Evolutionary conservation across 192 early-diverging fungal genomes (phyloP).

Genomic region (Podila epicladia): DNA sequence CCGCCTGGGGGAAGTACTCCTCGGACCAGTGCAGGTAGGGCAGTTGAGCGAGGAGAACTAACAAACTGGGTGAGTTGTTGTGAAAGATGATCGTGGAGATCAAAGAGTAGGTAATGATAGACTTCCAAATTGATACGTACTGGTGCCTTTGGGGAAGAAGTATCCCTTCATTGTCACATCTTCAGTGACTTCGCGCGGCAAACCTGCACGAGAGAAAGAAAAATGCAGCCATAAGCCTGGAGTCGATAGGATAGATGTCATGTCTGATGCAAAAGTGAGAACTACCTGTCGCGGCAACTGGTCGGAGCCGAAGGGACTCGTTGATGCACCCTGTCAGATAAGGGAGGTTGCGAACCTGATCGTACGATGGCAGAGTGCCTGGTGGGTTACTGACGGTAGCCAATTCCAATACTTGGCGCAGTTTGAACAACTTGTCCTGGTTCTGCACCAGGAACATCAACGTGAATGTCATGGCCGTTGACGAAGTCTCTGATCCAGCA

Average conservation of each 20-base stretch:
- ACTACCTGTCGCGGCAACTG: slow-evolving; percentile 44
- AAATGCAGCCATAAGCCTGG: not conserved
- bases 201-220: slow-evolving; percentile 10
- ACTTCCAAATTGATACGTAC: slow-evolving; percentile 2
- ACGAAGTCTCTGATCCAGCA: slow-evolving; percentile 43
- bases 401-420: slow-evolving; percentile 28
- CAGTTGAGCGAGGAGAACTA: slow-evolving; percentile 20
- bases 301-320: slow-evolving; percentile 58
- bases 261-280: not conserved
- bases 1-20: slow-evolving; percentile 54
- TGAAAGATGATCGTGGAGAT: not conserved
- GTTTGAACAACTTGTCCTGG: slow-evolving; percentile 18
- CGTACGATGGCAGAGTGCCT: slow-evolving; percentile 22
- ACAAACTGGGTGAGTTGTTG: no score
- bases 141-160: slow-evolving; percentile 56
- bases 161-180: slow-evolving; percentile 58
- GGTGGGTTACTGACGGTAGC: slow-evolving; percentile 1
- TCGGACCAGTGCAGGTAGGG: slow-evolving; percentile 32
- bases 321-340: slow-evolving; percentile 60
- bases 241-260: not conserved
- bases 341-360: slow-evolving; percentile 54
- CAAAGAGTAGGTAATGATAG: no score
- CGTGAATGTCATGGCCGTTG: slow-evolving; percentile 25
- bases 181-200: slow-evolving; percentile 42
- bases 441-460: slow-evolving; percentile 40